A percentile compares a stretch with the other conserved stretches of the same genome.
Conservation (phyloP, 306 rosid genomes). For the cucumber (Cucumis sativus) region DNA sequence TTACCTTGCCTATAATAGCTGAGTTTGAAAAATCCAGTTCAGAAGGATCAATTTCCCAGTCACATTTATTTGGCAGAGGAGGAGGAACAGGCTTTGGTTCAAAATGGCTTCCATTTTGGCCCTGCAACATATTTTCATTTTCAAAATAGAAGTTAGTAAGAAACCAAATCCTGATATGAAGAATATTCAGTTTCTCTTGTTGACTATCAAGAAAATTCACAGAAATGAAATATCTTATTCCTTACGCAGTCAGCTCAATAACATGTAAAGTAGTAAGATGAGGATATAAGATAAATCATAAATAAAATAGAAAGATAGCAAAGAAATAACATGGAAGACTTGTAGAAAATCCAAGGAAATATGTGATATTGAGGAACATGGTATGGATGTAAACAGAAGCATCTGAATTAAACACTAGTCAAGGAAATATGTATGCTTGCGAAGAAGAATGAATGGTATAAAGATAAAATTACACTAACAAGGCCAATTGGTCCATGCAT, state of each 20-base stretch:
- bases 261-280: neutral
- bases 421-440: neutral
- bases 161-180: neutral
- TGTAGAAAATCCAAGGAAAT: neutral
- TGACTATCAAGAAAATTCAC: neutral
- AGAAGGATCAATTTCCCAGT: conserved; percentile 93
- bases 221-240: neutral
- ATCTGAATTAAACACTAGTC: neutral
- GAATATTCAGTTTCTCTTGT: neutral
- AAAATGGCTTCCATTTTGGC: conserved; percentile 95
- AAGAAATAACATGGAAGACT: neutral
- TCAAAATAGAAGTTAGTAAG: neutral
- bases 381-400: neutral
- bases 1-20: conserved; percentile 69
- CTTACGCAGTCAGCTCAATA: neutral
- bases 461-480: neutral
- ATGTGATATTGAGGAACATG: neutral
- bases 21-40: conserved; percentile 86
- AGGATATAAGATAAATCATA: neutral
- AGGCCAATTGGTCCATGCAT: neutral
- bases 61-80: conserved; percentile 90
- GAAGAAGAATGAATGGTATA: neutral
- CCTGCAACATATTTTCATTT: conserved; percentile 33
- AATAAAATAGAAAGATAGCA: neutral
- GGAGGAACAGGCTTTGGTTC: conserved; percentile 81